Conservation (phyloP, 768 basidiomycete genomes). For the Termitomyces sp. region DNA sequence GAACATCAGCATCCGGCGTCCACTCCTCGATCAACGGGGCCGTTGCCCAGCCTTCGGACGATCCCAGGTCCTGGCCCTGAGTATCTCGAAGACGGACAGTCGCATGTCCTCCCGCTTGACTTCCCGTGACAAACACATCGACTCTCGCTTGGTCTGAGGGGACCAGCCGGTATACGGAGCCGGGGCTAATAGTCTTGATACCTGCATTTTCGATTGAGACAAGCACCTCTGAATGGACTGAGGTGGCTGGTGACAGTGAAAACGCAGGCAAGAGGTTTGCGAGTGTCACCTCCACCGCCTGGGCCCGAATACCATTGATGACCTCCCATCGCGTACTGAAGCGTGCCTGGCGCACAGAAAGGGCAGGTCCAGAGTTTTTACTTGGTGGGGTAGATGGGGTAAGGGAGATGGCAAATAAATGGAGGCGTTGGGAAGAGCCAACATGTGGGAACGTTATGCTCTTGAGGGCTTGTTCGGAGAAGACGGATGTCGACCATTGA, state of each 20-base stretch:
- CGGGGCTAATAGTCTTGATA: slow-evolving; percentile 42
- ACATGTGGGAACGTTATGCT: slow-evolving; percentile 44
- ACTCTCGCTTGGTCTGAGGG: slow-evolving; percentile 50
- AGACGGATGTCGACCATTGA: slow-evolving; percentile 43
- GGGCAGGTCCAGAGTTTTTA: slow-evolving; percentile 21
- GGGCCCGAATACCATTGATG: slow-evolving; percentile 35
- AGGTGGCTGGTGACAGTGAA: slow-evolving; percentile 25
- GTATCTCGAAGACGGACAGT: slow-evolving; percentile 32
- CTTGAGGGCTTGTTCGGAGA: slow-evolving; percentile 37
- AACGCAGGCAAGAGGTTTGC: slow-evolving; percentile 46
- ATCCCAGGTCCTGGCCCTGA: slow-evolving; percentile 33
- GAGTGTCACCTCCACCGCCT: slow-evolving; percentile 51
- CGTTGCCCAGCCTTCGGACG: slow-evolving; percentile 36
- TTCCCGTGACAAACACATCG: slow-evolving; percentile 46
- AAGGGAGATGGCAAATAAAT: slow-evolving; percentile 45
- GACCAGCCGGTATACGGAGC: slow-evolving; percentile 43
- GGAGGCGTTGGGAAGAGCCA: slow-evolving; percentile 33
- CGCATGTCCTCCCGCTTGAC: slow-evolving; percentile 26
- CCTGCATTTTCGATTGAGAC: slow-evolving; percentile 37
- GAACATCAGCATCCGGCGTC: slow-evolving; percentile 33
- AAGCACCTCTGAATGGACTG: slow-evolving; percentile 31
- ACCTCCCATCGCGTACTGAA: slow-evolving; percentile 49
- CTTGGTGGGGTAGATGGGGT: slow-evolving; percentile 26
- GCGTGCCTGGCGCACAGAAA: slow-evolving; percentile 41
- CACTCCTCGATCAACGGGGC: slow-evolving; percentile 38